Base-by-base conservation (phyloP, 306 rosid genomes). In the Clitoria ternatea region DNA sequence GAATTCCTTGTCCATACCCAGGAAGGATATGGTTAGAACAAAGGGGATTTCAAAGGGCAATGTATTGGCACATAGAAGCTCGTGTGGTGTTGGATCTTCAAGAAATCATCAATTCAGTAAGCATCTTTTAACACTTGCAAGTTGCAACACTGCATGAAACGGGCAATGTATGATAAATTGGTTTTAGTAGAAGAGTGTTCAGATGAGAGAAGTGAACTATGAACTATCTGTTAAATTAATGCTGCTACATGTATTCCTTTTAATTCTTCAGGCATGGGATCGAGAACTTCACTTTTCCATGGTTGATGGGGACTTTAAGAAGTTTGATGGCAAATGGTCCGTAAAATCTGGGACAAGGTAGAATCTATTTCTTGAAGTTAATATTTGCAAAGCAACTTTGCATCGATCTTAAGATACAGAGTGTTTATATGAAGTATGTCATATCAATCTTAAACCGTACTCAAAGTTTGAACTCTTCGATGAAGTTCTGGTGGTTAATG, bases 21-120 rank as follows among this genome's bases (percentile, higher is more conserved):
- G 97, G 94, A 5, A 75, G 97, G 71, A 85, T 89, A 76, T 94
- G 98, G 96, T 63, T 93, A 72, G 98, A 93, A 67, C 98, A 93
- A 81, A 90, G 97, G 79, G 98, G 97, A 36, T 77, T 90, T 69
- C 92, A 94, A 76, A 85, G 96, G 80, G 96, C 95, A 23, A 69
- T 94, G 81, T 94, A 94, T 84, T 94, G 98, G 98, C 98, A 90
- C 52, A 90, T 94, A 26, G 98, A 94, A 89, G 98, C 98, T 61
- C 92, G 96, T 12, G 98, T 90, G 72, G 98, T 93, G 0, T 87
- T 93, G 92, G 97, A 93, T 76, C 98, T 88, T 85, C 96, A 75
- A 73, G 95, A 94, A 70, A 70, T 84, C 68, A 29, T 71, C 65
- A 74, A 84, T 81, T 82, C 90, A 45, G 96, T 90, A 82, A 85